Base-by-base conservation (phyloP, 1,284 basidiomycete species). In the Fomitiporia mediterranea region DNA sequence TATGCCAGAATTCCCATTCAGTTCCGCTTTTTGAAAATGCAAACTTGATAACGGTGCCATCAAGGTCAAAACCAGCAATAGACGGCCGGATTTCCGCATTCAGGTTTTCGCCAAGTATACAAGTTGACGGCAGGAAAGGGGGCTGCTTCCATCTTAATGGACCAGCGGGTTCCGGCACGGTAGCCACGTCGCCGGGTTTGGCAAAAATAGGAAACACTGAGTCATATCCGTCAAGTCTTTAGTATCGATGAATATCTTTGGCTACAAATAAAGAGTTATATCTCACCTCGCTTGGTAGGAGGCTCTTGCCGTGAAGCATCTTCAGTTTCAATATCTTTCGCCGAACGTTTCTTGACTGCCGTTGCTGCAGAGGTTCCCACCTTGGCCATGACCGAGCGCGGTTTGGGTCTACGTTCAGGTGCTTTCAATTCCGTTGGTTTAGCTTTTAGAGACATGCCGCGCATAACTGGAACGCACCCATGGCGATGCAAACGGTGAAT, bases 1-100 rank as follows among this genome's bases (percentile, higher is more conserved):
- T 67, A 60, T 82, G 70, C 91, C 91, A 94, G 87, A 90, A 94
- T 60, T 81, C 76, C 82, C 88, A 95, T 61, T 80, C 77, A 11
- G 72, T 75, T 57, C 77, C 81, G 61, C 70, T 72, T 42, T 67
- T 71, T n/a, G 74, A 77, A 43, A 76, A 75, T 38, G 71, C 73
- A 2, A 81, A 79, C 62, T 82, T 81, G 66, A 97, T 93, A 53
- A 96, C 65, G 0, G 92, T 95, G 0, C 91, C 93, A 66, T 97
- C 94, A 4, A 97, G 73, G 66, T 96, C 93, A 63, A 94, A 92
- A 4, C 86, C 79, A 3, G 92, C 89, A 17, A 94, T 78, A 60
- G 84, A 86, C 6, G 72, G 27, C 1, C 69, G 71, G 8, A 72
- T 68, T 13, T 69, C 66, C 0, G 88, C 84, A 3, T 67, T 63